These are phyloP conservation scores for Kuraishia cidri DNA, from an alignment of 805 yeast genomes.

Conservation along the genomic window DNA sequence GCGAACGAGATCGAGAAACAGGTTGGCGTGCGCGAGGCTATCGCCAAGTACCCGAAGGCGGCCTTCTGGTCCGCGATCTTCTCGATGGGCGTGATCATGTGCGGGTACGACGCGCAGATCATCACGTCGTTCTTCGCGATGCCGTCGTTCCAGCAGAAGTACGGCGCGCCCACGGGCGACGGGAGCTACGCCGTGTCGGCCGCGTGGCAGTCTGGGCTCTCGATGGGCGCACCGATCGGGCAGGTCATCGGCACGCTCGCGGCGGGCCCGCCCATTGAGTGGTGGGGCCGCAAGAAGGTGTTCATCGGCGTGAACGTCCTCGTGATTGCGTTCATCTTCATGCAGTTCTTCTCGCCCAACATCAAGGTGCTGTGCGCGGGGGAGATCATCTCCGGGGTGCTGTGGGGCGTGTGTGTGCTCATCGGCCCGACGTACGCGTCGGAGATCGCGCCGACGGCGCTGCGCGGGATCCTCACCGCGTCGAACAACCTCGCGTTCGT, in stretches of 20 bases:
- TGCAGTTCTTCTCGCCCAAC: conserved; percentile 28
- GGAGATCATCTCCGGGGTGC: conserved; percentile 33
- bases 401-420: conserved; percentile 48
- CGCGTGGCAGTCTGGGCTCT: conserved; percentile 33
- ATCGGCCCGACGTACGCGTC: conserved; percentile 45
- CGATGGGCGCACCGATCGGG: conserved; percentile 14
- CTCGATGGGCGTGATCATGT: conserved; percentile 27
- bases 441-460: conserved; percentile 43
- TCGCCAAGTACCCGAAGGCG: conserved; percentile 19
- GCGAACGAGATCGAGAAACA: conserved; percentile 3
- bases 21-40: conserved; percentile 1
- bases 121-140: conserved; percentile 26
- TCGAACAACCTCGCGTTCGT: conserved; percentile 45
- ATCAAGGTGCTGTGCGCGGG: conserved; percentile 29
- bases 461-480: conserved; percentile 43
- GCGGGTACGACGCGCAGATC: conserved; percentile 31
- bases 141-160: conserved; percentile 25
- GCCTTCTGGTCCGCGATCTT: conserved; percentile 27
- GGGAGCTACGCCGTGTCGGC: conserved; percentile 24
- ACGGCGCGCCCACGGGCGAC: conserved; percentile 13
- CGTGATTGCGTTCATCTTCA: conserved; percentile 22
- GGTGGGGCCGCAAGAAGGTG: conserved; percentile 30
- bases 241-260: conserved; percentile 10
- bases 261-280: conserved; percentile 31
- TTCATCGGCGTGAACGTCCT: conserved; percentile 19